Conservation (phyloP, 352 stramenopile genomes). For the Globisporangium okanoganense region DNA sequence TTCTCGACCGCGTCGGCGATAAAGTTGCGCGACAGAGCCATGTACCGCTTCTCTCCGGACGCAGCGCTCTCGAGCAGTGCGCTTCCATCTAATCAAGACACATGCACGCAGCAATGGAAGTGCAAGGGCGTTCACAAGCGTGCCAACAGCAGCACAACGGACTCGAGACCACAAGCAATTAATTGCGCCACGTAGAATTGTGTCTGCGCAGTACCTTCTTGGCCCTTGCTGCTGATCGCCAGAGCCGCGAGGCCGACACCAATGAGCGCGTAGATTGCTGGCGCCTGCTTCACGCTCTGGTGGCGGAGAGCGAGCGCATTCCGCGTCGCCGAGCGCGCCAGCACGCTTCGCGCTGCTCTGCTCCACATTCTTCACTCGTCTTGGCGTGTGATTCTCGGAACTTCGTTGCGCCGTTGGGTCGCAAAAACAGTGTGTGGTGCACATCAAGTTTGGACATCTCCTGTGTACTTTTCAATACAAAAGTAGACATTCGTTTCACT, state of each 20-base stretch:
- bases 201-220: not conserved
- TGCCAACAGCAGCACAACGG: not conserved
- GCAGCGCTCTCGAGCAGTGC: conserved; percentile 21
- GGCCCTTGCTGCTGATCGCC: conserved; percentile 9
- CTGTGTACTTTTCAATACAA: too few relatives aligned
- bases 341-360: not conserved
- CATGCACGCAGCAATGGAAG: not conserved
- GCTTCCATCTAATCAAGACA: conserved; percentile 12
- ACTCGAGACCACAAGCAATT: not conserved
- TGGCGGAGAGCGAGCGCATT: not conserved
- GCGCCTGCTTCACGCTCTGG: not conserved
- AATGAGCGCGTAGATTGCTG: conserved; percentile 6
- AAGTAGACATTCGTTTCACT: not conserved
- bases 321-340: conserved; percentile 2
- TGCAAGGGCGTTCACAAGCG: not conserved
- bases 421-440: not conserved
- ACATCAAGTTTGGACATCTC: too few relatives aligned
- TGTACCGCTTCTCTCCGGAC: conserved; percentile 5
- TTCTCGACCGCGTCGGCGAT: conserved; percentile 89
- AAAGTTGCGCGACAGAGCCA: conserved; percentile 68
- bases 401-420: not conserved
- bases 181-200: not conserved
- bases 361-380: conserved; percentile 1
- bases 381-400: not conserved
- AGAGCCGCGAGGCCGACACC: not conserved